Conservation (phyloP, 768 basidiomycete genomes). For the Pulveroboletus sp. region DNA sequence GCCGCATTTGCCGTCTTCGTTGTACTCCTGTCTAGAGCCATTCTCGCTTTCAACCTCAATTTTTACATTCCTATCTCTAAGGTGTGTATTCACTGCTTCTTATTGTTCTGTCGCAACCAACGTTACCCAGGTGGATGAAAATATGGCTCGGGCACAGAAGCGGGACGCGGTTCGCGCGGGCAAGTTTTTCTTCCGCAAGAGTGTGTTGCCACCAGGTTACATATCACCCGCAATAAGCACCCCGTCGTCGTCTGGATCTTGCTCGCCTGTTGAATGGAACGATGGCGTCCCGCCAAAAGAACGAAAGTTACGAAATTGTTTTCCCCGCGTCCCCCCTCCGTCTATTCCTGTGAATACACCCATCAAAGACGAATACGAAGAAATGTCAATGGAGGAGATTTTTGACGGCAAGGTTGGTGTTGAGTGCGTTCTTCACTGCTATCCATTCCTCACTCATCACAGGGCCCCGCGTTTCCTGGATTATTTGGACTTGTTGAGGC, state of each 20-base stretch:
- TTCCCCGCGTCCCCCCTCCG: slow-evolving; percentile 50
- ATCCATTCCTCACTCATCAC: slow-evolving; percentile 5
- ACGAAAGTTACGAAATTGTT: slow-evolving; percentile 71
- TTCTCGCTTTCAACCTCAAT: slow-evolving; percentile 87
- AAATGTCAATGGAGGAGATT: slow-evolving; percentile 90
- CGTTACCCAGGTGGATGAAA: slow-evolving; percentile 81
- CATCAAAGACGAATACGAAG: slow-evolving; percentile 83
- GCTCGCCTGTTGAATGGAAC: slow-evolving; percentile 34
- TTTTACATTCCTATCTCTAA: slow-evolving; percentile 98
- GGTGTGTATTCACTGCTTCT: slow-evolving; percentile 37
- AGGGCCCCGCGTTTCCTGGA: slow-evolving; percentile 74
- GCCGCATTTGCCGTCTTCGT: slow-evolving; percentile 95
- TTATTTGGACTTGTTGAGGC: slow-evolving; percentile 76
- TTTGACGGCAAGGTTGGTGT: slow-evolving; percentile 83
- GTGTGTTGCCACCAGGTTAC: slow-evolving; percentile 63
- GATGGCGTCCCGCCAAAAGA: slow-evolving; percentile 47
- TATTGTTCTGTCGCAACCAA: background rate
- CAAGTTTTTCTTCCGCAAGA: slow-evolving; percentile 89
- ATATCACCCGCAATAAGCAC: slow-evolving; percentile 37
- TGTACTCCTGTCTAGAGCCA: slow-evolving; percentile 91
- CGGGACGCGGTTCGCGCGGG: slow-evolving; percentile 72
- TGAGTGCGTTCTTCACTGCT: background rate
- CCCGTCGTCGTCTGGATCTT: slow-evolving; percentile 43
- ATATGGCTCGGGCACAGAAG: slow-evolving; percentile 88
- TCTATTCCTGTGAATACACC: slow-evolving; percentile 48